Conservation (phyloP, 441 rosid species). For the Hura crepitans region DNA sequence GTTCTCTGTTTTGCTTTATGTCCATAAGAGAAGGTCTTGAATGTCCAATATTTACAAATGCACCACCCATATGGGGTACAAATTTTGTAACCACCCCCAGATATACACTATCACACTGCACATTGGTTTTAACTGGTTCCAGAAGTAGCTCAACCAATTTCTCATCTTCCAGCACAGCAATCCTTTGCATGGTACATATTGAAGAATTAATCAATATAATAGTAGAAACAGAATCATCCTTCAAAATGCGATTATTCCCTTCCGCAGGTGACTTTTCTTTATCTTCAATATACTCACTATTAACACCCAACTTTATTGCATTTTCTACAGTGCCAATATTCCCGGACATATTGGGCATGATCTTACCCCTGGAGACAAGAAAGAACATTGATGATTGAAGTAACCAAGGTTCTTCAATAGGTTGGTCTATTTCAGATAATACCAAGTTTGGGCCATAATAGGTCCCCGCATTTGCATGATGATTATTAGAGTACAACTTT, state of each 20-base stretch:
- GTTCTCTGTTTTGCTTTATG: constrained; percentile 66
- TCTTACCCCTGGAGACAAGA: constrained; percentile 26
- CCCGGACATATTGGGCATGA: constrained; percentile 30
- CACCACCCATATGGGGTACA: constrained; percentile 97
- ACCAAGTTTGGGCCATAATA: constrained; percentile 29
- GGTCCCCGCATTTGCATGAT: constrained; percentile 26
- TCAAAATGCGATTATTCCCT: constrained; percentile 33
- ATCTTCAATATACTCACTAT: constrained; percentile 39
- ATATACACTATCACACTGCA: constrained; percentile 88
- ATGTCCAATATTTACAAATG: constrained; percentile 87
- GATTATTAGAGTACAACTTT: constrained; percentile 30
- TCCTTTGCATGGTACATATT: constrained; percentile 87
- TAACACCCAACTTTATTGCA: constrained; percentile 23
- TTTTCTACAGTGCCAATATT: constrained; percentile 29
- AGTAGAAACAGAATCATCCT: constrained; percentile 52
- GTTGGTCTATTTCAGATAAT: constrained; percentile 54
- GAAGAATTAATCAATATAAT: constrained; percentile 81
- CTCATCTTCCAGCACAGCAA: constrained; percentile 86
- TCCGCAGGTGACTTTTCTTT: constrained; percentile 43
- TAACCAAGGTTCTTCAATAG: constrained; percentile 94
- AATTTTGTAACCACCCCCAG: constrained; percentile 75
- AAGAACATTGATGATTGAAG: constrained; percentile 33
- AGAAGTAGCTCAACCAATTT: constrained; percentile 83
- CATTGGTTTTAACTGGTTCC: constrained; percentile 86
- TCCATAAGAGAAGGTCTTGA: constrained; percentile 81